These are phyloP conservation scores for Cenchrus purpureus DNA, from an alignment of 176 grass and related monocot genomes.

Conservation along the genomic window DNA sequence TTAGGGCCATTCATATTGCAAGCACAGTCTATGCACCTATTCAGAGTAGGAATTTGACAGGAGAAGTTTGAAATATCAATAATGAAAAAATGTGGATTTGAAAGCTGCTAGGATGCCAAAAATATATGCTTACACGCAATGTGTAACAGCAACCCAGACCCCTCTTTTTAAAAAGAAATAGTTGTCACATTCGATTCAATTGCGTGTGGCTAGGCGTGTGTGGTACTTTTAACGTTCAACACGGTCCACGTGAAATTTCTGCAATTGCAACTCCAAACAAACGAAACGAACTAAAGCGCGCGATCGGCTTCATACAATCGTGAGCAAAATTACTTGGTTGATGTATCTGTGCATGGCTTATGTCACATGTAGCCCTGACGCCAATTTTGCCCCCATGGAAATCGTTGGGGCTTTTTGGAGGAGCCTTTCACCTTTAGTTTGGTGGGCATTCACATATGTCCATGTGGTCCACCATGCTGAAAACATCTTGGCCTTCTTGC, in stretches of 20 bases:
- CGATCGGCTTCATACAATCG: neutral
- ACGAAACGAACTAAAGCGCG: neutral
- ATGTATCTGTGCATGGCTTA: neutral
- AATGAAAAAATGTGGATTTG: neutral
- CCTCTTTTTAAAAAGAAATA: neutral
- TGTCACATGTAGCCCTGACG: neutral
- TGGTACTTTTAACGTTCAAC: neutral
- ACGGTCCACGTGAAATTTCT: constrained; percentile 17
- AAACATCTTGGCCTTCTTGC: constrained; percentile 23
- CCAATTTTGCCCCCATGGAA: neutral
- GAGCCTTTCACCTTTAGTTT: constrained; percentile 1
- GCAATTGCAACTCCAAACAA: neutral
- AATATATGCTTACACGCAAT: neutral
- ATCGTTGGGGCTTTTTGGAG: neutral
- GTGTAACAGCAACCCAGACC: neutral
- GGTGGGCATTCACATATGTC: neutral
- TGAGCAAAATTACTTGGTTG: neutral
- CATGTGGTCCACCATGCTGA: neutral
- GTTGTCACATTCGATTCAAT: neutral
- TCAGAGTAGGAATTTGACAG: neutral
- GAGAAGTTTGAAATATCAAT: neutral
- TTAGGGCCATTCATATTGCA: neutral
- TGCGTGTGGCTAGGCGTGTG: neutral
- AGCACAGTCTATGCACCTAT: neutral
- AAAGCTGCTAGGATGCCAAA: neutral